Evolutionary conservation across 768 basidiomycete species (phyloP).

Genomic region (Hypholoma fasciculare): DNA sequence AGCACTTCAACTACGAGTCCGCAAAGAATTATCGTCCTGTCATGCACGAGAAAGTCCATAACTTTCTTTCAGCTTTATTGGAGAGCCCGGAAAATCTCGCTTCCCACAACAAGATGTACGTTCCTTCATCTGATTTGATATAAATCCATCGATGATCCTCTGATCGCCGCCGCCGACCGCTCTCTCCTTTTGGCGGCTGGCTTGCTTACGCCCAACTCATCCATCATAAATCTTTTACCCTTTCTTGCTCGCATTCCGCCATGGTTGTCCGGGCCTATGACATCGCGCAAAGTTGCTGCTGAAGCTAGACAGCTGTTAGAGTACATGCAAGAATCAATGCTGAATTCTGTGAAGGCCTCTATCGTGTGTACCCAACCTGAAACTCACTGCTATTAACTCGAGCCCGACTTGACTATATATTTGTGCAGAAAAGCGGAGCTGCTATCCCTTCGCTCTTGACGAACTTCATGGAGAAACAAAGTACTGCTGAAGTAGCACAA

Average conservation of each 20-base stretch:
- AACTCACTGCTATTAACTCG: neutral
- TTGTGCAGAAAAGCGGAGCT: neutral
- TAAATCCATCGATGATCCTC: conserved; percentile 12
- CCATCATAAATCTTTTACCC: conserved; percentile 13
- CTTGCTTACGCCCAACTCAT: conserved; percentile 5
- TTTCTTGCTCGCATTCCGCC: conserved; percentile 9
- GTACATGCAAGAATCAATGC: conserved; percentile 3
- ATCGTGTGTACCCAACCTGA: neutral
- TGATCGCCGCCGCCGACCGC: conserved; percentile 4
- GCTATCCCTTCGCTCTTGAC: neutral
- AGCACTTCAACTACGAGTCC: conserved; percentile 30
- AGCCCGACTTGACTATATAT: neutral
- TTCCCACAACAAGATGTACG: conserved; percentile 15
- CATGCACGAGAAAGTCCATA: conserved; percentile 27
- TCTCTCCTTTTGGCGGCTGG: neutral
- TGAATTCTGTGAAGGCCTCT: conserved; percentile 1
- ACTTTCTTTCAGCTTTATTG: conserved; percentile 27
- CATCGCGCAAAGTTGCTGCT: conserved; percentile 1
- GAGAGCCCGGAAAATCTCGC: conserved; percentile 8
- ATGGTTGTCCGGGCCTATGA: conserved; percentile 12
- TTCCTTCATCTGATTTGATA: neutral
- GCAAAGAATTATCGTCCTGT: conserved; percentile 24
- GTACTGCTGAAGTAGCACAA: neutral
- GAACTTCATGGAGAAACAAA: neutral
- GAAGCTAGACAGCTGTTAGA: neutral